These are phyloP conservation scores for Lasiodiplodia sp. DNA, from an alignment of 2,329 filamentous ascomycete species.

Conservation along the genomic window DNA sequence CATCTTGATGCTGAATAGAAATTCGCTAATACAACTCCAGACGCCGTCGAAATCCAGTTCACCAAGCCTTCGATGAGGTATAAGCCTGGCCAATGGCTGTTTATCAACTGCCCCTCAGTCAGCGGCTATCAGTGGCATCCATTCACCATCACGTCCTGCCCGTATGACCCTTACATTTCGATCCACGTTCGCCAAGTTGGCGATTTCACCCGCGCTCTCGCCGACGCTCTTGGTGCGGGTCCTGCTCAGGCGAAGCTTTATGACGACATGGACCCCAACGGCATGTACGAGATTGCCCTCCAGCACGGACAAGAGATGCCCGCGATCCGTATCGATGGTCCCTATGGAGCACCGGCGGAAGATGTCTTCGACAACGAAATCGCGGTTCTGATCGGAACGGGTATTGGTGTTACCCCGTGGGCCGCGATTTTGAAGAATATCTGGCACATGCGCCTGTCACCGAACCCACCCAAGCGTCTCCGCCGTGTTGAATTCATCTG, in stretches of 20 bases:
- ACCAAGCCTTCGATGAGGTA: conserved; percentile 95
- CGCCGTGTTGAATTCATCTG: conserved; percentile 98
- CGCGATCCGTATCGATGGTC: conserved; percentile 85
- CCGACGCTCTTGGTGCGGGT: conserved; percentile 92
- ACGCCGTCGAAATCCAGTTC: conserved; percentile 97
- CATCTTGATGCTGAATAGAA: conserved; percentile 10
- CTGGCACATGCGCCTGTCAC: conserved; percentile 90
- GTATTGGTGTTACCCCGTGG: conserved; percentile 89
- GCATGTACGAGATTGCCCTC: conserved; percentile 97
- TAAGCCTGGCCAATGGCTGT: conserved; percentile 98
- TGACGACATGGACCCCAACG: conserved; percentile 87
- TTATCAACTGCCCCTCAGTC: conserved; percentile 89
- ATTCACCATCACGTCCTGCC: conserved; percentile 98
- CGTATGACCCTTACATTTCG: conserved; percentile 92
- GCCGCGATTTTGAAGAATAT: conserved; percentile 94
- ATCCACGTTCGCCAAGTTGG: conserved; percentile 96
- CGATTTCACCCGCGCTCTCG: conserved; percentile 94
- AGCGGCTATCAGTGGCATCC: conserved; percentile 93
- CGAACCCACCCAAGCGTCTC: conserved; percentile 87
- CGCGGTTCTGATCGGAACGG: conserved; percentile 83
- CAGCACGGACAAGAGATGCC: conserved; percentile 95
- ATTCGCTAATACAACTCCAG: conserved; percentile 50
- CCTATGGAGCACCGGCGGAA: conserved; percentile 95
- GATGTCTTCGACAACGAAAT: conserved; percentile 96
- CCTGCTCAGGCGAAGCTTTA: conserved; percentile 87